These are phyloP conservation scores for Hebeloma cylindrosporum DNA, from an alignment of 768 basidiomycete species.

Conservation along the genomic window DNA sequence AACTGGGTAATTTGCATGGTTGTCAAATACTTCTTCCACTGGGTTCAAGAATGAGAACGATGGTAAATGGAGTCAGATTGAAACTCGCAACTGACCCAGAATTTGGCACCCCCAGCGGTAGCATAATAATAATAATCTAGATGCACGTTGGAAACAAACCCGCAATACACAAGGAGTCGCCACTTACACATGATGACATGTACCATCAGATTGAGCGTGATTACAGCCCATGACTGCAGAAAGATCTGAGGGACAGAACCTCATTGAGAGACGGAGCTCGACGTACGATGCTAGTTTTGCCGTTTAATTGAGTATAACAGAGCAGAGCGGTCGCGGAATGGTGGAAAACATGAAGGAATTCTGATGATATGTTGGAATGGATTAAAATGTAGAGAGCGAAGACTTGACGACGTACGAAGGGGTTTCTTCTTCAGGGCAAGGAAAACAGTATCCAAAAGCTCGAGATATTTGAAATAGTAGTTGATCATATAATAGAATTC, in stretches of 20 bases:
- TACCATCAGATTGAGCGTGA: slow-evolving; percentile 84
- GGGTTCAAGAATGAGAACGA: slow-evolving; percentile 5
- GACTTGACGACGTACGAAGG: slow-evolving; percentile 57
- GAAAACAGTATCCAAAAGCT: slow-evolving; percentile 96
- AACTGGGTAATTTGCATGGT: slow-evolving; percentile 97
- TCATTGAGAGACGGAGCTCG: slow-evolving; percentile 10
- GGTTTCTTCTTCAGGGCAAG: slow-evolving; percentile 98
- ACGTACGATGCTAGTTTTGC: slow-evolving; percentile 88
- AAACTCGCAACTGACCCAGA: slow-evolving; percentile 66
- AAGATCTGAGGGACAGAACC: slow-evolving; percentile 2
- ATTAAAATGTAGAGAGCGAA: not conserved
- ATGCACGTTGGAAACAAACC: slow-evolving; percentile 3
- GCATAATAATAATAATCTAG: slow-evolving; percentile 99
- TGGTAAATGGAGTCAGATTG: not conserved
- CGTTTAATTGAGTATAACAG: slow-evolving; percentile 93
- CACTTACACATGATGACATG: slow-evolving; percentile 97
- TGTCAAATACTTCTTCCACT: slow-evolving; percentile 99
- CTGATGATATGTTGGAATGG: slow-evolving; percentile 38
- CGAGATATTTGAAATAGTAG: slow-evolving; percentile 98
- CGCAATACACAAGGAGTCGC: not conserved
- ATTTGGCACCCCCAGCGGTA: slow-evolving; percentile 92
- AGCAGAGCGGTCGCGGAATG: slow-evolving; percentile 96
- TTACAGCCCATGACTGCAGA: slow-evolving; percentile 91
- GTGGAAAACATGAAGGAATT: slow-evolving; percentile 98
- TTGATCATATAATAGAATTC: slow-evolving; percentile 99